Base-by-base conservation (phyloP, 805 yeast genomes). In the Blastobotrys robertii region DNA sequence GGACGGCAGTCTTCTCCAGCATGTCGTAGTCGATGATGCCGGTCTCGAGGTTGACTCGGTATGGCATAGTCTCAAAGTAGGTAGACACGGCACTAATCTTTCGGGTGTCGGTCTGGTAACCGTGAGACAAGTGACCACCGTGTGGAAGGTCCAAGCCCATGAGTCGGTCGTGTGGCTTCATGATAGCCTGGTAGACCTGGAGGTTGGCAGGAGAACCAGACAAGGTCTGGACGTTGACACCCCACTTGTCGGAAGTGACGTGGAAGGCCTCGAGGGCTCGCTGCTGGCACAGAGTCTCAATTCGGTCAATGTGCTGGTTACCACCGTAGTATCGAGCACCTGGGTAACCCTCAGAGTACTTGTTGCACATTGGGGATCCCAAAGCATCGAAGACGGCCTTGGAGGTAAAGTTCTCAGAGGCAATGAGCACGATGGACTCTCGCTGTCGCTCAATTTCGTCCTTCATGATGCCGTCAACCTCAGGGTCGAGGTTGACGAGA, bases 321-420 rank as follows among this genome's bases (percentile, higher is more conserved):
- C 97, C 97, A 66, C 98, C 98, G 65, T 92, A 92, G 74, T 92
- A 92, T 67, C 98, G 81, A 50, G 94, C 97, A 53, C 97, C 97
- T 47, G 98, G 98, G 70, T 92, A 90, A 50, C 98, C 98, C 70
- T 92, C 98, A 33, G 97, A 87, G 72, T 92, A 92, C 73, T 92
- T 92, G 79, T 92, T 92, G 65, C 84, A 84, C 96, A 92, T 86
- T 64, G 94, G 95, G 41, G 97, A 82, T 54, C 98, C 98, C 58
- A 90, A 79, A 30, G 94, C 85, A 60, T 92, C 97, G 70, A 90
- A 84, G 38, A 92, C 98, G 34, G 97, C 84, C 54, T 83, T 83
- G 43, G 97, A 84, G 44, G 98, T 92, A 73, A 90, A 88, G 69
- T 92, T 92, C 72, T 92, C 98, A 43, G 95, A 84, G 29, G 98